phyloP scores from a whole-genome alignment of 2,329 filamentous ascomycete genomes.

The Alternaria atra region DNA sequence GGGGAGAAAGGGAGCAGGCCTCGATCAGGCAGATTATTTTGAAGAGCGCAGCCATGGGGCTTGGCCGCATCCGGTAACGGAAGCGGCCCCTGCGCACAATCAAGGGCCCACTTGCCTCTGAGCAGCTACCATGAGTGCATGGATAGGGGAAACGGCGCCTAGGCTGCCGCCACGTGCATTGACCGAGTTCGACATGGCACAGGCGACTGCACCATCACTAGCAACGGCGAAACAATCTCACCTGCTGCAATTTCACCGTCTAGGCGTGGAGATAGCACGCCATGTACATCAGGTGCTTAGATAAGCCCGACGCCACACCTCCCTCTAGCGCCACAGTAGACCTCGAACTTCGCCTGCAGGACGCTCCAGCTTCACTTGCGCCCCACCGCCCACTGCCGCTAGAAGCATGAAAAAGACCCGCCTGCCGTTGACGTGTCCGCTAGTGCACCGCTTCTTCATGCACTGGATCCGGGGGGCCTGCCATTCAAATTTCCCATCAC shows the following conservation, averaged over 20 bases:
- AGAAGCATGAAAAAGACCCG: conserved; percentile 30
- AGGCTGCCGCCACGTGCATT: background rate
- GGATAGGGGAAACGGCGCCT: conserved; percentile 18
- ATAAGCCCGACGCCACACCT: conserved; percentile 8
- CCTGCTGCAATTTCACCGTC: background rate
- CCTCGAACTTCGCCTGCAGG: background rate
- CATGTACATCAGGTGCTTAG: background rate
- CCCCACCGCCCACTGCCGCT: conserved; percentile 29
- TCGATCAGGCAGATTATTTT: conserved; percentile 23
- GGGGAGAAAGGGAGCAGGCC: conserved; percentile 38
- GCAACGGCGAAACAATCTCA: background rate
- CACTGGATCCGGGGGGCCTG: conserved; percentile 27
- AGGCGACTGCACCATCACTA: background rate
- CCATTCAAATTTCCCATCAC: conserved; percentile 24
- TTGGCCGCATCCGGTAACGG: conserved; percentile 36
- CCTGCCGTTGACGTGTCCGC: conserved; percentile 39
- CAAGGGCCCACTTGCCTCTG: conserved; percentile 28
- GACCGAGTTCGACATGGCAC: background rate
- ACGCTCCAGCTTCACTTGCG: conserved; percentile 10
- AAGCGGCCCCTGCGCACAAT: conserved; percentile 38
- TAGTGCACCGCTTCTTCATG: conserved; percentile 37
- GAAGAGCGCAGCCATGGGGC: conserved; percentile 27
- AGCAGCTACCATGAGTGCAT: conserved; percentile 25
- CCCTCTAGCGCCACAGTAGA: conserved; percentile 8
- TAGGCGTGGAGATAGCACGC: background rate